Base-by-base conservation (phyloP, 1,284 basidiomycete species). In the Cryptococcus sp. region DNA sequence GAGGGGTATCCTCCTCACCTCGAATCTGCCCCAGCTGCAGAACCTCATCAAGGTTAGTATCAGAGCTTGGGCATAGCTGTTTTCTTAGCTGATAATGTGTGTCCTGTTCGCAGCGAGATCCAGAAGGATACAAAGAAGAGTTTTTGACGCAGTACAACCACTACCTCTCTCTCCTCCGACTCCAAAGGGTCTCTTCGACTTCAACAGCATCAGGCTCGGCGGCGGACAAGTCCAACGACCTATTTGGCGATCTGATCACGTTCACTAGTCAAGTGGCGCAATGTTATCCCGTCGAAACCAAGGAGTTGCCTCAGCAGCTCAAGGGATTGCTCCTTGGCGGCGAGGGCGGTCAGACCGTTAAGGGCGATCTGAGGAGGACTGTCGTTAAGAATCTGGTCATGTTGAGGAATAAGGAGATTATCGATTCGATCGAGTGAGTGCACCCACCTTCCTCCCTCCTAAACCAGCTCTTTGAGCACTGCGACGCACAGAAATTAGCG, bases 61-160 rank as follows among this genome's bases (percentile, higher is more conserved):
- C 1, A 31, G 25, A 25, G 25, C 25, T 25, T 25, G 6, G 25
- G 25, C 6, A 17, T 35, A 20, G 50, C 22, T 20, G 10, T 22
- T 8, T 15, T 20, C 3, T 25, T 11, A 39, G 23, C 25, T n/a
- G 10, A 27, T 13, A 40, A 19, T 54, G 3, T 23, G 38, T 20
- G 31, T 8, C 38, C 3, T 11, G 47, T 56, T 63, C 82, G 62
- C 61, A 77, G 80, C 85, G 96, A 56, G 93, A 97, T 74, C 91
- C 95, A 2, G 79, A 83, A 7, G 89, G 86, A 0, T 99, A 99
- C 82, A 89, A 87, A 74, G 94, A 98, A 68, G 96, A 99, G 72
- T 99, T 99, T 72, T 77, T 93, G n/a, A 92, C 94, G 65, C 96
- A 99, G 83, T 98, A 93, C 89, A 93, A 93, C 67, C 93, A 98